Evolutionary conservation across 2,329 filamentous ascomycete genomes (phyloP), one percentile per base, ranked within the genome.

Genomic region (Salinomyces thailandicus): DNA sequence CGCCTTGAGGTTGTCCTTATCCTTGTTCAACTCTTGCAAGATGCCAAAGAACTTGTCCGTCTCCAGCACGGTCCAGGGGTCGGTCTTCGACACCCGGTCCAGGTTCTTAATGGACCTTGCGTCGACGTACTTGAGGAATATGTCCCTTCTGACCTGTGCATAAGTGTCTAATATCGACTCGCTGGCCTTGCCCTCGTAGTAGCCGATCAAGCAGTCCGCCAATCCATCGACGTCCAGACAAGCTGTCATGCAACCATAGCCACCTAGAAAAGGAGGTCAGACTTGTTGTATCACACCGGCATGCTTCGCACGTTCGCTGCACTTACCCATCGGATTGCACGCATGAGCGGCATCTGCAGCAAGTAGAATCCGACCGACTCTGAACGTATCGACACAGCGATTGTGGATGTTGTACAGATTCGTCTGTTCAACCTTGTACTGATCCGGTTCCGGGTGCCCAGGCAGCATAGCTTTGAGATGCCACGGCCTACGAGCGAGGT

Each of bases 321-420:
- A 6, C 14, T 15, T 7, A 26, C 5, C 40, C 40, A 35, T 44
- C 19, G 47, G 45, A 34, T 49, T 48, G 32, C 44, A 46, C 5
- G 47, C 41, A 37, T 64, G 62, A 7, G 61, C 61, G 5, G 61
- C 60, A 43, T 63, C 62, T 3, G 60, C 61, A n/a, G 55, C 48
- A 2, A 64, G 37, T 3, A 60, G 45, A 3, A 61, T 54, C 3
- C 56, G 47, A 0, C 54, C 56, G n/a, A 47, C 46, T 32, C 47
- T 54, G 18, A 63, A 51, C 4, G 44, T 49, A 1, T 50, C 37
- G 2, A 53, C 59, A 26, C 56, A 59, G 0, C 59, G 46, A 43
- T 64, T 62, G 41, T 64, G 62, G 16, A 61, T 60, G 36, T 60
- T 60, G 37, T 64, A 65, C 5, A 61, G 54, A 13, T 61, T 61